Evolutionary conservation across 148 eudicot genomes (phyloP), one percentile per base, ranked within the genome.

Genomic region (Rhododendron kiyosumense): DNA sequence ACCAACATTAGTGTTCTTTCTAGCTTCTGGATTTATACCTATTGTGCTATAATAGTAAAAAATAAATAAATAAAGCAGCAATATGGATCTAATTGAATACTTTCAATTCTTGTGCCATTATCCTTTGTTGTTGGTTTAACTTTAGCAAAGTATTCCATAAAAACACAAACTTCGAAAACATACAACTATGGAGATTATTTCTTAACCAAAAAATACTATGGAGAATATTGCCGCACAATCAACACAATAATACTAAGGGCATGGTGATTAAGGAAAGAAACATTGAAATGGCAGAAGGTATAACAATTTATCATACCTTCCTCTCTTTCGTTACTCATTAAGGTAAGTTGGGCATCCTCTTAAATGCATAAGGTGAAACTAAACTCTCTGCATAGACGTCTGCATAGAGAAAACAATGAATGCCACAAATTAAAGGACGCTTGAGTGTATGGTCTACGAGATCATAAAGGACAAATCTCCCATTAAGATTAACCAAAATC

Each of bases 401-500:
- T 24, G 2, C 48, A 18, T 76, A 13, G 12, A 38, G 79, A 38
- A 76, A 36, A 38, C 38, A 18, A 38, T 0, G 49, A 76, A 38
- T 7, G n/a, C 48, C 79, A 38, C 20, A 7, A 76, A 38, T 38
- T 18, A 76, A 38, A 17, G 28, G 79, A 36, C 7, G 48, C 48
- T 38, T 76, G 79, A 76, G 11, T 76, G 48, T 76, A 76, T 38
- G 79, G 6, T 38, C 11, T 76, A 38, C 8, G 26, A 76, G 79
- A 76, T 76, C 79, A 76, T 38, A 76, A 76, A 76, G 49, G 48
- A 76, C 79, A 36, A 76, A 76, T 76, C 8, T 7, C 79, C 79
- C 79, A 76, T 36, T 38, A 38, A 36, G 24, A 76, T 76, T 76
- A 45, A 76, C 79, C 79, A 76, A 76, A 2, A 76, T 38, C 13